Conservation (phyloP, 2,329 filamentous ascomycete genomes). For the Ophiostoma ips region DNA sequence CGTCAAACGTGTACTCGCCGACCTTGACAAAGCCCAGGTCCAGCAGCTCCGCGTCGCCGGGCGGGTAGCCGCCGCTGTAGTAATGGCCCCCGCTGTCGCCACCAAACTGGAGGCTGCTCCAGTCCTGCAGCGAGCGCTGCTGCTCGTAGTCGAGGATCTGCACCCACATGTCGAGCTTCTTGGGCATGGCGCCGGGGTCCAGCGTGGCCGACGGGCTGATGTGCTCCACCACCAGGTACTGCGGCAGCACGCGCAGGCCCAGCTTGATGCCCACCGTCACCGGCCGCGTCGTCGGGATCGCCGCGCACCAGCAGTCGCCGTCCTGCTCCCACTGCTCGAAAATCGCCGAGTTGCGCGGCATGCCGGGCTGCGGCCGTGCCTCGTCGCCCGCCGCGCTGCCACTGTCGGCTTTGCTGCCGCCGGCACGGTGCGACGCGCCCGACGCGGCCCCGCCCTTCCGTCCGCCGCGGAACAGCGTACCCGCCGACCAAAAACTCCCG, state of each 20-base stretch:
- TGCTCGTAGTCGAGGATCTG: conserved; percentile 34
- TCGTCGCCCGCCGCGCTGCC: neutral
- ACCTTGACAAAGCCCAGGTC: conserved; percentile 40
- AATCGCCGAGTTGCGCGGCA: conserved; percentile 28
- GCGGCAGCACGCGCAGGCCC: conserved; percentile 44
- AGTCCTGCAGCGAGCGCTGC: conserved; percentile 26
- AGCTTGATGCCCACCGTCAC: conserved; percentile 24
- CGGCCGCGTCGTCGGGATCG: conserved; percentile 16
- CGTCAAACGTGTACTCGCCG: conserved; percentile 39
- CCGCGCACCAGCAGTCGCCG: conserved; percentile 80
- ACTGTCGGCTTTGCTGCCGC: neutral
- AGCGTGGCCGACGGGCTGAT: conserved; percentile 48
- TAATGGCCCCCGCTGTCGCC: no score
- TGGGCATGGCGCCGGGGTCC: conserved; percentile 48
- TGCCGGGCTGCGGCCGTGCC: conserved; percentile 5
- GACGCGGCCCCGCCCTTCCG: neutral
- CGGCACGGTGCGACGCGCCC: no score
- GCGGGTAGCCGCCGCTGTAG: no score
- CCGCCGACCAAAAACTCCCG: conserved; percentile 9
- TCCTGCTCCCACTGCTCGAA: conserved; percentile 60
- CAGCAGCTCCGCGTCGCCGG: conserved; percentile 16
- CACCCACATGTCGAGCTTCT: conserved; percentile 57
- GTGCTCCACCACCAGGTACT: conserved; percentile 60
- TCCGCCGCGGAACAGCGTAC: no score
- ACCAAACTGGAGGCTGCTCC: conserved; percentile 29